Evolutionary conservation across 116 monocot species (phyloP).

Genomic region (Zostera marina): DNA sequence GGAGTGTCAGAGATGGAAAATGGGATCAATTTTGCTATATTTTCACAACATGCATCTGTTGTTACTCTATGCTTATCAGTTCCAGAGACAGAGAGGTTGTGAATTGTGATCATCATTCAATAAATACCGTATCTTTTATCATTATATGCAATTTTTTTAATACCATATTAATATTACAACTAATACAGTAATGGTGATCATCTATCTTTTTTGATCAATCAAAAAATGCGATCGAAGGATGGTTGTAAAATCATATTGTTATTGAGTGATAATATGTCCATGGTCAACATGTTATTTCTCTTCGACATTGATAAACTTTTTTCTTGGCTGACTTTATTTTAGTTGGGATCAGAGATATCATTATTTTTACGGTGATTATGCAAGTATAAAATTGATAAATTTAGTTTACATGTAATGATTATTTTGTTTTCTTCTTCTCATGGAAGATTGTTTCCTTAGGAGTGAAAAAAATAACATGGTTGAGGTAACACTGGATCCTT

Average conservation of each 20-base stretch:
- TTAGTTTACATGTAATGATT: not conserved
- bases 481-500: constrained; percentile 63
- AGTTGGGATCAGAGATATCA: too few species aligned
- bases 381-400: not conserved
- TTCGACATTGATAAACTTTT: too few species aligned
- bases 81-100: constrained; percentile 18
- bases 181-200: too few species aligned
- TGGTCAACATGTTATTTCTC: too few species aligned
- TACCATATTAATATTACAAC: too few species aligned
- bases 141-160: not conserved
- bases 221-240: too few species aligned
- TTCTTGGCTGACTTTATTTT: too few species aligned
- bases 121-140: not conserved
- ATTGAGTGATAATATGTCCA: too few species aligned
- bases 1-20: constrained; percentile 64
- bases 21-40: constrained; percentile 79
- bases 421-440: not conserved
- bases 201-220: too few species aligned
- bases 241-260: too few species aligned
- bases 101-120: not conserved
- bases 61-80: constrained; percentile 59
- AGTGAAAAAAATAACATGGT: constrained; percentile 22
- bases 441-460: constrained; percentile 7
- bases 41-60: constrained; percentile 70
- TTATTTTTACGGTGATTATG: too few species aligned